Evolutionary conservation across 2,329 filamentous ascomycete species (phyloP).

Genomic region (Nemania serpens): DNA sequence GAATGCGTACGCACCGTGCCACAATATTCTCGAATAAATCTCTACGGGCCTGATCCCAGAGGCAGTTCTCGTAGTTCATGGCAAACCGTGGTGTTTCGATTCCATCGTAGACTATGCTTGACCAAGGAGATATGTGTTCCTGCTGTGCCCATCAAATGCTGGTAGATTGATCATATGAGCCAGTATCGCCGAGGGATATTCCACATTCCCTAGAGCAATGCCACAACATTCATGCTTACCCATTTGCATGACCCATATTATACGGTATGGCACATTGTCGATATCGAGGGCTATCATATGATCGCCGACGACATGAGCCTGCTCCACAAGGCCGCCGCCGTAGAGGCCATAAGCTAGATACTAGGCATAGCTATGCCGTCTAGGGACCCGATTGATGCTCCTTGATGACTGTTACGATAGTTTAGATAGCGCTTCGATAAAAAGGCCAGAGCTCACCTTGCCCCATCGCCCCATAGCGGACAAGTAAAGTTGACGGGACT

Average conservation of each 20-base stretch:
- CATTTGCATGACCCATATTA: conserved; percentile 6
- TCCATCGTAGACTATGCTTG: conserved; percentile 24
- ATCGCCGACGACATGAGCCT: conserved; percentile 7
- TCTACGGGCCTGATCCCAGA: conserved; percentile 32
- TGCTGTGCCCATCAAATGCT: conserved; percentile 5
- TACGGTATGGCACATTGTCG: background rate
- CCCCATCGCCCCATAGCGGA: conserved; percentile 14
- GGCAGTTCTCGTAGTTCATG: conserved; percentile 30
- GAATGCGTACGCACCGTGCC: conserved; percentile 29
- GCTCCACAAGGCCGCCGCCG: conserved; percentile 18
- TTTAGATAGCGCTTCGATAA: conserved; percentile 10
- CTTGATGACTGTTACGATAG: conserved; percentile 6
- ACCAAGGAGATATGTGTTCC: no score
- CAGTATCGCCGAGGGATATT: conserved; percentile 24
- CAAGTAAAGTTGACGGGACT: background rate
- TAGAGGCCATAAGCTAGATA: conserved; percentile 10
- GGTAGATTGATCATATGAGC: background rate
- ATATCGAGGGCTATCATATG: conserved; percentile 10
- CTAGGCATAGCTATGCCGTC: conserved; percentile 1
- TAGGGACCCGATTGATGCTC: background rate
- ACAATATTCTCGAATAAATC: conserved; percentile 39
- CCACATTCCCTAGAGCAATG: conserved; percentile 8
- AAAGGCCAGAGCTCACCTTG: conserved; percentile 8
- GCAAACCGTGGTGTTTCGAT: conserved; percentile 36
- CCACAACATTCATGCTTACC: conserved; percentile 5